Conservation (phyloP, 2,329 filamentous ascomycete species). For the Purpureocillium takamizusanense region DNA sequence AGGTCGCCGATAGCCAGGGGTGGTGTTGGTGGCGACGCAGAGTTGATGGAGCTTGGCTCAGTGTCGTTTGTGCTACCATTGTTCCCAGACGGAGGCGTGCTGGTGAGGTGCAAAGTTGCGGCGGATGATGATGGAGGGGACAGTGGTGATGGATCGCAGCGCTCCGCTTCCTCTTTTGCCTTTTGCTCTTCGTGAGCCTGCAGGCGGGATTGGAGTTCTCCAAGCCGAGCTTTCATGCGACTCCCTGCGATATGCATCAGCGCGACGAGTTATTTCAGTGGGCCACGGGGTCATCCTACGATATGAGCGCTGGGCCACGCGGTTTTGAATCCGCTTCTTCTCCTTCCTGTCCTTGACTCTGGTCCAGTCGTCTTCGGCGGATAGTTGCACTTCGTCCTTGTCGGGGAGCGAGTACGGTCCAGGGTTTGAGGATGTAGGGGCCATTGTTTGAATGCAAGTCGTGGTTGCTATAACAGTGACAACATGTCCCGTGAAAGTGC, state of each 20-base stretch:
- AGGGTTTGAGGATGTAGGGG: neutral
- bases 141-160: neutral
- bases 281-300: neutral
- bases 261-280: too few species aligned
- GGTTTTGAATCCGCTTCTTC: conserved; percentile 9
- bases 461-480: too few species aligned
- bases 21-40: neutral
- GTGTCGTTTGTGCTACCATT: neutral
- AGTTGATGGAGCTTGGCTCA: neutral
- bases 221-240: conserved; percentile 1
- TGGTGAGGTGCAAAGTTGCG: neutral
- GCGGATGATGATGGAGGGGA: neutral
- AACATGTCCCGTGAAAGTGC: too few species aligned
- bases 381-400: conserved; percentile 1
- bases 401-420: conserved; percentile 1
- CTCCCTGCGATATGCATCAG: neutral
- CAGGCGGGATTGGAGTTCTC: neutral
- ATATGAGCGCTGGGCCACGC: conserved; percentile 8
- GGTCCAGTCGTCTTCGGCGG: conserved; percentile 8
- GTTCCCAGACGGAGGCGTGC: neutral
- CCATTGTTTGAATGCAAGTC: neutral
- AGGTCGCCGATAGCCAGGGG: neutral
- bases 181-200: neutral
- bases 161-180: neutral
- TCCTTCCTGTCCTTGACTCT: conserved; percentile 7